Conservation (phyloP, 148 eudicot species). For the Cornus controversa region DNA sequence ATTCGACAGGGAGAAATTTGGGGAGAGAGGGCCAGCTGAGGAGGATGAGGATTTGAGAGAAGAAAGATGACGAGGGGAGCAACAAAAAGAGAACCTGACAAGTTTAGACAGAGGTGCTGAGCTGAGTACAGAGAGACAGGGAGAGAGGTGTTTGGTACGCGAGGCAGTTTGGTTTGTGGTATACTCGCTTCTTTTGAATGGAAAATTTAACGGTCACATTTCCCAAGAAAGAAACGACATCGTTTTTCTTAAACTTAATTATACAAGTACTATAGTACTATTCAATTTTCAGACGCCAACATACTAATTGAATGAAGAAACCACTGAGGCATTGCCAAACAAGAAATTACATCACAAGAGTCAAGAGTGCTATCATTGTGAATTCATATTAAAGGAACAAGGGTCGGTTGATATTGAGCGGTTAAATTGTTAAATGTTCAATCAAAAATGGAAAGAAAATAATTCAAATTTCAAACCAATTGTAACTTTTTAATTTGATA, state of each 20-base stretch:
- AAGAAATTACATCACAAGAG: too few species aligned
- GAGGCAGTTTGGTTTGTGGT: conserved; percentile 13
- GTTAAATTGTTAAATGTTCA: too few species aligned
- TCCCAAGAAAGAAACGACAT: conserved; percentile 23
- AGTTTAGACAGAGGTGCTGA: conserved; percentile 23
- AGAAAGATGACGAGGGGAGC: not conserved
- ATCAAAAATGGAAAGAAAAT: too few species aligned
- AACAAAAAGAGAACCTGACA: conserved; percentile 29
- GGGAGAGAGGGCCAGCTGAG: not conserved
- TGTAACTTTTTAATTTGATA: too few species aligned
- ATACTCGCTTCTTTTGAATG: conserved; percentile 6
- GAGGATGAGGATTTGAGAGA: not conserved
- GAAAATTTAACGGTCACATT: conserved; percentile 52
- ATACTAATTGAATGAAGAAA: not conserved
- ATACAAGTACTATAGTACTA: too few species aligned
- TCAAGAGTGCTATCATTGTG: too few species aligned
- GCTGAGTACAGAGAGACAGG: conserved; percentile 10
- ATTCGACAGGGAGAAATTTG: not conserved
- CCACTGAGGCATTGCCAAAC: not conserved
- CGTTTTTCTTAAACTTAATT: too few species aligned
- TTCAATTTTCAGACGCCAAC: too few species aligned
- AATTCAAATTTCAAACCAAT: too few species aligned
- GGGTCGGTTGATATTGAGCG: too few species aligned
- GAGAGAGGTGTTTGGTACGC: conserved; percentile 6
- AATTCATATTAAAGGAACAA: too few species aligned